Evolutionary conservation across 1,284 basidiomycete genomes (phyloP).

Genomic region (Moniliella sp.): DNA sequence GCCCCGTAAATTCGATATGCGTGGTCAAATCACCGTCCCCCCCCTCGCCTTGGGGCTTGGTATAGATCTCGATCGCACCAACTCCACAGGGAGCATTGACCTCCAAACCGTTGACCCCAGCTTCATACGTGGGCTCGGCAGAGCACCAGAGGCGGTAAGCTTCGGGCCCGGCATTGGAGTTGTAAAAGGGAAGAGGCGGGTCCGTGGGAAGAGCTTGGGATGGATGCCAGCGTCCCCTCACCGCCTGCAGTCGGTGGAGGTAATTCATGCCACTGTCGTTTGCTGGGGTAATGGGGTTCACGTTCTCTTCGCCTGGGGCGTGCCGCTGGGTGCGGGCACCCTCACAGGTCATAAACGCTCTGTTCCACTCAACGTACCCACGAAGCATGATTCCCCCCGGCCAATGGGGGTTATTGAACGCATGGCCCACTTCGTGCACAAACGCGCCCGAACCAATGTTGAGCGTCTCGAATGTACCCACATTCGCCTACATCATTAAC

Average conservation of each 20-base stretch:
- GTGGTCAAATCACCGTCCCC: constrained; percentile 5
- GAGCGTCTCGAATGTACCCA: constrained; percentile 11
- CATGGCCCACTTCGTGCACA: constrained; percentile 1
- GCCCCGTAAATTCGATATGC: constrained; percentile 8
- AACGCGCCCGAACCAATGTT: constrained; percentile 13
- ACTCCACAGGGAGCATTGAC: constrained; percentile 8
- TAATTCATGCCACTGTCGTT: constrained; percentile 11
- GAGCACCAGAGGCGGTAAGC: constrained; percentile 7
- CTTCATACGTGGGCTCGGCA: constrained; percentile 6
- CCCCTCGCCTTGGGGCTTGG: too few species aligned
- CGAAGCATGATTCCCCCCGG: constrained; percentile 11
- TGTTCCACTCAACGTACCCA: constrained; percentile 14
- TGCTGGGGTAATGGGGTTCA: constrained; percentile 3
- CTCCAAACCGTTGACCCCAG: constrained; percentile 4
- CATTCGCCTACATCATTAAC: constrained; percentile 13
- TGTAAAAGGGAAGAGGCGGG: constrained; percentile 5
- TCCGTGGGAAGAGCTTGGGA: constrained; percentile 8
- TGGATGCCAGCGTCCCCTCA: constrained; percentile 13
- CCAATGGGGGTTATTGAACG: constrained; percentile 1
- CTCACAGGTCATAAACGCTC: constrained; percentile 17
- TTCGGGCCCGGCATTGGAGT: constrained; percentile 1
- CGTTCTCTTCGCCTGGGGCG: constrained; percentile 1
- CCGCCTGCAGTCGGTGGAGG: constrained; percentile 10
- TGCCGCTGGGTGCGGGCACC: constrained; percentile 3
- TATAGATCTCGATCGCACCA: constrained; percentile 5